Conservation (phyloP, 2,329 filamentous ascomycete species). For the Claviceps sp. region DNA sequence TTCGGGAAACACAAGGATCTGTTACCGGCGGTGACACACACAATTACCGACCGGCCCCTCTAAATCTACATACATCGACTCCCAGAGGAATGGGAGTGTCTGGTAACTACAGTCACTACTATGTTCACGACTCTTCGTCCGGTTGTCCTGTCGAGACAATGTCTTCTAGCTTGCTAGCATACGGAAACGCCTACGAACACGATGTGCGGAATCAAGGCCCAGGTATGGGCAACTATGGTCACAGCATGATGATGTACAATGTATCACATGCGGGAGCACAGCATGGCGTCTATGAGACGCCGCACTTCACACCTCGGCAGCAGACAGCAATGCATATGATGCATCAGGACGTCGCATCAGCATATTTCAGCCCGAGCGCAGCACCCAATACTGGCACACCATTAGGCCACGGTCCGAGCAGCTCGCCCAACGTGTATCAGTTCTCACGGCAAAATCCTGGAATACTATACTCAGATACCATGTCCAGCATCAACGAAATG, state of each 20-base stretch:
- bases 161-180: slow-evolving; percentile 38
- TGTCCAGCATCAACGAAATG: slow-evolving; percentile 34
- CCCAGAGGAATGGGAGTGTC: slow-evolving; percentile 40
- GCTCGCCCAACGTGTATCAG: slow-evolving; percentile 50
- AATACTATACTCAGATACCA: slow-evolving; percentile 35
- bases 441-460: slow-evolving; percentile 47
- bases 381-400: slow-evolving; percentile 39
- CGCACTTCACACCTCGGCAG: slow-evolving; percentile 64
- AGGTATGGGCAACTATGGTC: slow-evolving; percentile 44
- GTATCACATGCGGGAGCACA: slow-evolving; percentile 50
- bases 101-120: slow-evolving; percentile 45
- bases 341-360: slow-evolving; percentile 37
- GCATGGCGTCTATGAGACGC: slow-evolving; percentile 59
- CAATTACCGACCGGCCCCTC: slow-evolving; percentile 34
- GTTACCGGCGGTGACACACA: slow-evolving; percentile 21
- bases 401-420: slow-evolving; percentile 34
- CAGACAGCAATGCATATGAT: slow-evolving; percentile 65
- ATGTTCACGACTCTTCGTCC: slow-evolving; percentile 35
- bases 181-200: slow-evolving; percentile 53
- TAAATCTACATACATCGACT: slow-evolving; percentile 35
- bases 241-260: slow-evolving; percentile 66
- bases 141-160: slow-evolving; percentile 44
- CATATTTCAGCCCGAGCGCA: slow-evolving; percentile 49
- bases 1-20: slow-evolving; percentile 32
- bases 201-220: slow-evolving; percentile 44